Evolutionary conservation across 2,329 filamentous ascomycete species (phyloP).

Genomic region (Trichoderma aggressivum): DNA sequence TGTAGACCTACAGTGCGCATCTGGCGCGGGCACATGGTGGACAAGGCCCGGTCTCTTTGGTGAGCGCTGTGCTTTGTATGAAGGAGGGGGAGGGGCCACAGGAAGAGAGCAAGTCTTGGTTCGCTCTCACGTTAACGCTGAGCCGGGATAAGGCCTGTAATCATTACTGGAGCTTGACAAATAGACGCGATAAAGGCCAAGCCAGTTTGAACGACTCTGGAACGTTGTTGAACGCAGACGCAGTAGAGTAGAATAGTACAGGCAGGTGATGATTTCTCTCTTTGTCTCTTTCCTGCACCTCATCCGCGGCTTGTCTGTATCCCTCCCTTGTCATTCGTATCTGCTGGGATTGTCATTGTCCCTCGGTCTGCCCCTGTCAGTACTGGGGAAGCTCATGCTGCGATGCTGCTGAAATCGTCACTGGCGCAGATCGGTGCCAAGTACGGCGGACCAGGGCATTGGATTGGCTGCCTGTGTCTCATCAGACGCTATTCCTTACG

Average conservation of each 20-base stretch:
- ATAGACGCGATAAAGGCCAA: not conserved
- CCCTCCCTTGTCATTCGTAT: not conserved
- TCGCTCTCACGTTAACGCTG: not conserved
- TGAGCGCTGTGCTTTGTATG: conserved; percentile 7
- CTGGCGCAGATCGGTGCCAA: conserved; percentile 12
- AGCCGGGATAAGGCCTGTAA: not conserved
- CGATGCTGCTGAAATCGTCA: conserved; percentile 14
- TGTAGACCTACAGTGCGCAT: conserved; percentile 11
- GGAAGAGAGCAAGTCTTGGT: not conserved
- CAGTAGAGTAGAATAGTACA: no score
- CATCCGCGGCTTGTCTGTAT: not conserved
- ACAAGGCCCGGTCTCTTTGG: conserved; percentile 9
- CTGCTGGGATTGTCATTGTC: not conserved
- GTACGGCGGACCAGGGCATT: not conserved
- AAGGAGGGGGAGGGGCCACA: conserved; percentile 18
- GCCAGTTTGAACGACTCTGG: not conserved
- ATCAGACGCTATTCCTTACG: conserved; percentile 3
- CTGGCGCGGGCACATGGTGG: conserved; percentile 19
- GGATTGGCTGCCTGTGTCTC: not conserved
- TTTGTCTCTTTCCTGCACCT: not conserved
- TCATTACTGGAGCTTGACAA: not conserved
- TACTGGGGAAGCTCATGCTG: conserved; percentile 8
- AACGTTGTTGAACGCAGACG: not conserved
- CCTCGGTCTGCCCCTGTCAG: conserved; percentile 2
- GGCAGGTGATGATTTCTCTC: not conserved